Base-by-base conservation (phyloP, 2,329 filamentous ascomycete genomes). In the Scytalidium sp. region DNA sequence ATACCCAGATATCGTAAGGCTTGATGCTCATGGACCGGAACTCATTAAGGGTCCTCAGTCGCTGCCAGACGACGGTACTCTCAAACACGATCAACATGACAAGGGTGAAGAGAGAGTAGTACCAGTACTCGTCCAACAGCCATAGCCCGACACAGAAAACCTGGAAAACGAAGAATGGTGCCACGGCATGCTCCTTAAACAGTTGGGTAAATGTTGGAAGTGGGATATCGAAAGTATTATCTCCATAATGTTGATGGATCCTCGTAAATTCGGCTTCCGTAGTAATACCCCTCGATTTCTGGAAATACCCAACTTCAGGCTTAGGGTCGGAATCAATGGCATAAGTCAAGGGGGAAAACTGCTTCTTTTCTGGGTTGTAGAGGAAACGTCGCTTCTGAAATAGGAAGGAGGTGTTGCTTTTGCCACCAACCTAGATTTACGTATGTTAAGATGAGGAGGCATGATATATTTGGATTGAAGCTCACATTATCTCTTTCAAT, bases 121-220 rank as follows among this genome's bases (percentile, higher is more conserved):
- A 99, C 94, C 95, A 99, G 74, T 97, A 99, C 72, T 99, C 95
- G 66, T 99, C 94, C 66, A 99, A 75, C 85, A 97, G 90, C 94
- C 94, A 99, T 53, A 99, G 75, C 15, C 94, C 95, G 51, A 99
- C 94, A 62, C 95, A 99, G 76, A 99, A 99, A 54, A 99, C 79
- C 76, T 99, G 94, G 74, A 99, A 99, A 56, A 99, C 92, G 72
- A 99, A 99, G 78, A 99, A 99, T 4, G 94, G 94, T 19, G 95
- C 95, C 19, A 99, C 95, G 20, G 95, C 93, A 69, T 99, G 95
- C 71, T 99, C 94, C 70, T 96, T 89, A 81, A 96, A 99, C 45
- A 99, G 81, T 73, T 99, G 94, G 46, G 87, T 84, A 61, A 99
- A 99, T 10, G 88, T 93, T 3, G 95, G 94, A 11, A 99, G 92